These are phyloP conservation scores for Hanseniaspora singularis DNA, from an alignment of 805 yeast species.

Conservation along the genomic window DNA sequence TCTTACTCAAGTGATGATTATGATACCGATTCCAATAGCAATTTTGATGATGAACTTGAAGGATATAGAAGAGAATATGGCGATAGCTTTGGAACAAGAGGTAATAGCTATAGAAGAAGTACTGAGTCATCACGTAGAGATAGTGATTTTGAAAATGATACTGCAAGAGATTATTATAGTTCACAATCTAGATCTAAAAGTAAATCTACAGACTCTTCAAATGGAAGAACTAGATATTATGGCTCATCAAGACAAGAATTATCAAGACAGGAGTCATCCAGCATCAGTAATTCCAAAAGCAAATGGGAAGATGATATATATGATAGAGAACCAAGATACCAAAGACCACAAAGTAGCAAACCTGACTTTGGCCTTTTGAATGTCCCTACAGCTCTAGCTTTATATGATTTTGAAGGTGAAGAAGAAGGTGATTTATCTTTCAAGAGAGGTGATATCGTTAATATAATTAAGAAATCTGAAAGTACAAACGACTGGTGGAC, in stretches of 20 bases:
- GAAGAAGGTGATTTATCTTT: conserved; percentile 88
- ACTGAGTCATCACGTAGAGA: neutral
- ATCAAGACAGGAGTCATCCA: neutral
- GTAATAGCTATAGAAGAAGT: conserved; percentile 1
- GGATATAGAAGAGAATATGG: conserved; percentile 16
- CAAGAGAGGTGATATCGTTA: conserved; percentile 86
- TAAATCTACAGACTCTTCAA: conserved; percentile 16
- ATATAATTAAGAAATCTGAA: conserved; percentile 72
- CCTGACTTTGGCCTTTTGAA: conserved; percentile 30
- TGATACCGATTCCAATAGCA: conserved; percentile 22
- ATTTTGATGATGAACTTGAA: conserved; percentile 15
- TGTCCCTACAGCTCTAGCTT: conserved; percentile 76
- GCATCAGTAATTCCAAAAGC: conserved; percentile 25
- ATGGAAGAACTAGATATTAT: conserved; percentile 21
- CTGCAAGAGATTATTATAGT: conserved; percentile 34
- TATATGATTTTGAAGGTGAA: conserved; percentile 81
- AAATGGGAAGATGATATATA: conserved; percentile 84
- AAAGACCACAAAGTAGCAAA: conserved; percentile 34
- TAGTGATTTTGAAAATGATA: conserved; percentile 22
- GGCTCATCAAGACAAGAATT: conserved; percentile 14
- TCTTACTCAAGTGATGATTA: conserved; percentile 22
- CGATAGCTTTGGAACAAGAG: conserved; percentile 7
- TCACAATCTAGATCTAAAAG: conserved; percentile 22
- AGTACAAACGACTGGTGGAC: conserved; percentile 99
- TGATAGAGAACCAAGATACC: conserved; percentile 37